Base-by-base conservation (phyloP, 345 rosid species). In the Eucalyptus globulus region DNA sequence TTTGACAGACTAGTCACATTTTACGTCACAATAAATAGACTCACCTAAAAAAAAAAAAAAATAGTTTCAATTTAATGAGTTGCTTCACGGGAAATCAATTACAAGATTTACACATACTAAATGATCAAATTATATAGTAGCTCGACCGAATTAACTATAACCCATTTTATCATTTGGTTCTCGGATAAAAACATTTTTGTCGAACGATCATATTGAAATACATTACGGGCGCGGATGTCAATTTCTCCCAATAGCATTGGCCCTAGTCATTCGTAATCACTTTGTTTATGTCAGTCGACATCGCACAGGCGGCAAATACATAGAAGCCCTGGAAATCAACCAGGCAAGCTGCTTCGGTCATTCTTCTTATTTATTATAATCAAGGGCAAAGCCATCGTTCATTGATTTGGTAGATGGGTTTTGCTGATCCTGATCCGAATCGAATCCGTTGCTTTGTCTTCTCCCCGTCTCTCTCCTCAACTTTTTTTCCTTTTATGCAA, bases 41-140 rank as follows among this genome's bases (percentile, higher is more conserved):
- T 37, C 14, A 4, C 5, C 58, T 2, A 1, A 53, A 16, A 31
- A 17, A 5, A 17, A 15, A 0, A 17, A 7, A 9, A 5, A 19
- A 37, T 5, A 5, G 6, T 12, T 19, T 72, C 81, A 11, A 34
- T 10, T 37, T 19, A 10, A 31, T 1, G 14, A 19, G 44, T 34
- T 19, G 3, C 45, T 17, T 17, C 5, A 11, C 14, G 1, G 14
- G 6, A 37, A 21, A 72, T 72, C 83, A 16, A 69, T 15, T 15
- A 16, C 1, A 34, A 69, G 43, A 16, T 69, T 31, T 3, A 31
- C 43, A 16, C 2, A 24, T 31, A 69, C 11, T 17, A 16, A 67
- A 67, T 8, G 11, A 67, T 34, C 5, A 31, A 67, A n/a, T 31
- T 31, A 31, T 54, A 56, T 6, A 16, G 1, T 69, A 34, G 22